These are phyloP conservation scores for Gastrolobium bilobum DNA, from an alignment of 306 rosid species.

Conservation along the genomic window DNA sequence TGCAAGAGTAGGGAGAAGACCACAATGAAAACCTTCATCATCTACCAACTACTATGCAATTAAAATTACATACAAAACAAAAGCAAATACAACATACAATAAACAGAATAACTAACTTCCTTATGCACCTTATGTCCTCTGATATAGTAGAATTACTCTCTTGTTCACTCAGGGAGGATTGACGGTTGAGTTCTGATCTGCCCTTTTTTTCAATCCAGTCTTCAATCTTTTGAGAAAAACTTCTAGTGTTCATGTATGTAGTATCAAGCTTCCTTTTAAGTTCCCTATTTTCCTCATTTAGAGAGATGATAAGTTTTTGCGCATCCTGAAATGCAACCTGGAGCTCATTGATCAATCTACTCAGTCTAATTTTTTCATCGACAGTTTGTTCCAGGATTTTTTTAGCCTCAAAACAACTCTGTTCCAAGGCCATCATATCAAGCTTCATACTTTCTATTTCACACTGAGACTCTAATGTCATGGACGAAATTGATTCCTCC, in stretches of 20 bases:
- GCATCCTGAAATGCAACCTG: conserved; percentile 64
- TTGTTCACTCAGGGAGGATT: conserved; percentile 43
- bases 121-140: conserved; percentile 62
- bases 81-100: not conserved
- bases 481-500: conserved; percentile 75
- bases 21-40: conserved; percentile 12
- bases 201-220: conserved; percentile 65
- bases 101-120: not conserved
- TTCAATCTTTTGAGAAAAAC: conserved; percentile 69
- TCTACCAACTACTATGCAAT: not conserved
- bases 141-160: conserved; percentile 46
- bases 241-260: conserved; percentile 54
- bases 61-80: not conserved
- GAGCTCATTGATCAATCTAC: conserved; percentile 62
- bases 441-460: conserved; percentile 92
- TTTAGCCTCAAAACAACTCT: conserved; percentile 69
- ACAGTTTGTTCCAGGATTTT: conserved; percentile 72
- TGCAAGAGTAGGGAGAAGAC: not conserved
- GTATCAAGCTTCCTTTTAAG: conserved; percentile 63
- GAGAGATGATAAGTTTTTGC: conserved; percentile 49
- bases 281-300: conserved; percentile 69
- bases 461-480: conserved; percentile 84
- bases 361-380: conserved; percentile 65
- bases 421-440: conserved; percentile 82
- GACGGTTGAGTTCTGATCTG: conserved; percentile 42